A percentile compares a stretch with the other conserved stretches of the same genome.
These are phyloP conservation scores for Talaromyces albobiverticillius DNA, from an alignment of 2,329 filamentous ascomycete genomes.

Conservation along the genomic window DNA sequence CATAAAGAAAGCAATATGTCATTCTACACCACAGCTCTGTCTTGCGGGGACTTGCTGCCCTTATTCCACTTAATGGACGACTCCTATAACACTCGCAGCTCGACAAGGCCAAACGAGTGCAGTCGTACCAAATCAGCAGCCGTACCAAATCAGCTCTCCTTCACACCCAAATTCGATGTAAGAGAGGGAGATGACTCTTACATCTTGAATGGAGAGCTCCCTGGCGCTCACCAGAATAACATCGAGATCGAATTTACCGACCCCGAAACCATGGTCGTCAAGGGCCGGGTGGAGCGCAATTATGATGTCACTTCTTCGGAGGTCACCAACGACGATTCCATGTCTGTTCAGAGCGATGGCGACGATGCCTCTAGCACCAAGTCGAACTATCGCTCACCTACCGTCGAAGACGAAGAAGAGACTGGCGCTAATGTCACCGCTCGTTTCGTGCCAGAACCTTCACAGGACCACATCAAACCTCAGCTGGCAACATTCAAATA, in stretches of 20 bases:
- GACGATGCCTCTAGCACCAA: conserved; percentile 18
- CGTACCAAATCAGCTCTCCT: conserved; percentile 23
- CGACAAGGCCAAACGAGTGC: background rate
- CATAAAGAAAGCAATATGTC: conserved; percentile 32
- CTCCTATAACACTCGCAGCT: conserved; percentile 31
- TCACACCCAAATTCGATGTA: conserved; percentile 44
- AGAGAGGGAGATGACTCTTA: conserved; percentile 40
- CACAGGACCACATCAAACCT: background rate
- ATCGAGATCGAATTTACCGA: conserved; percentile 48
- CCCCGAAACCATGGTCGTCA: conserved; percentile 42
- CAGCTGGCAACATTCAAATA: conserved; percentile 38
- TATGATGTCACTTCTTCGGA: conserved; percentile 22
- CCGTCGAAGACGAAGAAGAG: conserved; percentile 54
- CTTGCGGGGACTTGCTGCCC: conserved; percentile 33
- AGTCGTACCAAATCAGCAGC: background rate
- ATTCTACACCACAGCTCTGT: conserved; percentile 34
- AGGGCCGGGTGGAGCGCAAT: conserved; percentile 37
- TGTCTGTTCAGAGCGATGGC: conserved; percentile 16
- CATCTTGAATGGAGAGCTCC: conserved; percentile 45
- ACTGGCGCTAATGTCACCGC: conserved; percentile 7
- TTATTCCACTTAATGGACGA: conserved; percentile 44
- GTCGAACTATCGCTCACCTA: conserved; percentile 41
- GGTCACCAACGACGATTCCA: background rate
- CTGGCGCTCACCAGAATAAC: conserved; percentile 42
- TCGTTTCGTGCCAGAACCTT: background rate